These are phyloP conservation scores for Punica granatum DNA, from an alignment of 345 rosid genomes.

Conservation along the genomic window DNA sequence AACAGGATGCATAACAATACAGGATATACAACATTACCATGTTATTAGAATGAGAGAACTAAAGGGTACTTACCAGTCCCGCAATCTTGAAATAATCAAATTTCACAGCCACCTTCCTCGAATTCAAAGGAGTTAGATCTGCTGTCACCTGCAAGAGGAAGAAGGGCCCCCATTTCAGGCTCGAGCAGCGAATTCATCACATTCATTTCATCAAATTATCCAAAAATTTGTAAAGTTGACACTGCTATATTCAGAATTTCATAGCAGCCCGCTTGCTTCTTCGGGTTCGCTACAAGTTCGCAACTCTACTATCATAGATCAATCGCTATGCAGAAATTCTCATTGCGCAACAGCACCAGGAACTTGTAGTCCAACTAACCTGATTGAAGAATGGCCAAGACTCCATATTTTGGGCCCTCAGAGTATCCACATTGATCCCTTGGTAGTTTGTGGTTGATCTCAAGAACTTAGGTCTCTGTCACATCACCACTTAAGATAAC, in stretches of 20 bases:
- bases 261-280: not conserved
- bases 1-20: not conserved
- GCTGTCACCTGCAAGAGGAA: constrained; percentile 76
- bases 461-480: constrained; percentile 76
- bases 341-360: not conserved
- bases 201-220: not conserved
- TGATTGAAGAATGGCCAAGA: constrained; percentile 87
- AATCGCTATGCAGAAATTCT: no score
- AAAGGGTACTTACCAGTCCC: constrained; percentile 41
- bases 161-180: not conserved
- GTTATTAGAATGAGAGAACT: no score
- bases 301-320: no score
- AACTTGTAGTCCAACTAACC: constrained; percentile 24
- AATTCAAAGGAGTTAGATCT: constrained; percentile 65
- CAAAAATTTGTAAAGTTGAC: not conserved
- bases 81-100: constrained; percentile 69
- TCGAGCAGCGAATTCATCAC: not conserved
- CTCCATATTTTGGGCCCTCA: constrained; percentile 86
- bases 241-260: not conserved
- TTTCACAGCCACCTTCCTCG: constrained; percentile 74
- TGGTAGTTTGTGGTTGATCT: constrained; percentile 76
- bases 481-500: constrained; percentile 7
- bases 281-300: not conserved
- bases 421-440: constrained; percentile 71
- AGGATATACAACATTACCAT: no score